Evolutionary conservation across 495 filamentous ascomycete species (phyloP).

Genomic region (Neurospora sp.): DNA sequence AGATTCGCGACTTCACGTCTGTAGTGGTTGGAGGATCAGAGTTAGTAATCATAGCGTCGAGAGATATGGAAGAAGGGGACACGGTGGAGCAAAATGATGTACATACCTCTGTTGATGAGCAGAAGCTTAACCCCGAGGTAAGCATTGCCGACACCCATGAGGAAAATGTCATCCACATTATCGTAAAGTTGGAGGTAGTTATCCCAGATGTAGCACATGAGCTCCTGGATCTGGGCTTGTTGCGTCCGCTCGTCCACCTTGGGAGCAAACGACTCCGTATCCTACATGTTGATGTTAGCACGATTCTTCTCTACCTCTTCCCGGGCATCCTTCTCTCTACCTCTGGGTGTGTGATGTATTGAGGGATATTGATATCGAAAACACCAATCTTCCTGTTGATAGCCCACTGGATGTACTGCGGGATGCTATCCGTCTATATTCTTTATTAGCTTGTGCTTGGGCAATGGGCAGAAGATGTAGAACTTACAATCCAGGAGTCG

Average conservation of each 20-base stretch:
- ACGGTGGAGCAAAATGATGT: not conserved
- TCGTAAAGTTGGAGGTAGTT: slow-evolving; percentile 86
- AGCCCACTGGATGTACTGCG: slow-evolving; percentile 77
- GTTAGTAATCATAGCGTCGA: slow-evolving; percentile 3
- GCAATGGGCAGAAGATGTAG: not conserved
- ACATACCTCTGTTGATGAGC: slow-evolving; percentile 53
- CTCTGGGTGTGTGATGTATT: slow-evolving; percentile 48
- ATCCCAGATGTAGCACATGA: slow-evolving; percentile 88
- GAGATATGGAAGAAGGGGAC: not conserved
- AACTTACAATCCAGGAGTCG: slow-evolving; percentile 75
- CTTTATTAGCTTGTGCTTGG: slow-evolving; percentile 27
- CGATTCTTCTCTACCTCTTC: not conserved
- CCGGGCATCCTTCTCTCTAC: slow-evolving; percentile 20
- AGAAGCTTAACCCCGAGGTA: slow-evolving; percentile 62
- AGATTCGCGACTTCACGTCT: slow-evolving; percentile 37
- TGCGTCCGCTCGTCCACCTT: slow-evolving; percentile 23
- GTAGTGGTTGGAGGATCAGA: not conserved
- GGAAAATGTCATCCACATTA: slow-evolving; percentile 52
- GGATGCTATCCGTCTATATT: slow-evolving; percentile 61
- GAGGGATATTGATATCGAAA: slow-evolving; percentile 83
- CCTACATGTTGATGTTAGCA: slow-evolving; percentile 4
- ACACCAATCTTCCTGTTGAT: slow-evolving; percentile 61
- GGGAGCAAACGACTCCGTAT: slow-evolving; percentile 26
- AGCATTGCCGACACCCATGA: slow-evolving; percentile 75
- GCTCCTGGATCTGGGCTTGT: slow-evolving; percentile 54